Evolutionary conservation across 345 rosid species (phyloP).

Genomic region (Eutrema heterophyllum): DNA sequence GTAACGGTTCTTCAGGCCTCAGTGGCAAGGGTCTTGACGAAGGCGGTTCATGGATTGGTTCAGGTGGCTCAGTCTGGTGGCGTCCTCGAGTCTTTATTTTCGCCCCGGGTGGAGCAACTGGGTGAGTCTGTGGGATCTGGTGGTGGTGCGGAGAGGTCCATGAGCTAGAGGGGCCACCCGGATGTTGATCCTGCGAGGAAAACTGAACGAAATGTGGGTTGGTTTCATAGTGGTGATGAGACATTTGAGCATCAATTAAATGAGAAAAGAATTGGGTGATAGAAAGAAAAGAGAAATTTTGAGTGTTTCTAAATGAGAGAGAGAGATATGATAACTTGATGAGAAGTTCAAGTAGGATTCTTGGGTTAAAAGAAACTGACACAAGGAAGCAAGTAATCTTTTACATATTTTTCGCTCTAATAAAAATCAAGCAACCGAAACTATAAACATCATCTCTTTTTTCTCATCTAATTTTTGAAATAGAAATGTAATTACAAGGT

Average conservation of each 20-base stretch:
- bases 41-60: conserved; percentile 10
- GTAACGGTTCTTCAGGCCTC: conserved; percentile 27
- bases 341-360: conserved; percentile 67
- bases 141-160: conserved; percentile 15
- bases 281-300: conserved; percentile 21
- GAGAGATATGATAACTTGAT: conserved; percentile 49
- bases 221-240: conserved; percentile 39
- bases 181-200: conserved; percentile 27
- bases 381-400: conserved; percentile 62
- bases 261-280: background rate
- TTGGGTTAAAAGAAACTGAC: conserved; percentile 39
- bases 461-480: background rate
- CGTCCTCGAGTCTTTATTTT: conserved; percentile 30
- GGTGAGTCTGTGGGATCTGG: conserved; percentile 12
- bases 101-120: conserved; percentile 9
- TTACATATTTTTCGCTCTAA: background rate
- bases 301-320: conserved; percentile 21
- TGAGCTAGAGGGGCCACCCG: conserved; percentile 24
- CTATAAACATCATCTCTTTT: conserved; percentile 4
- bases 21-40: conserved; percentile 33
- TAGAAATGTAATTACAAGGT: background rate
- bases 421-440: background rate
- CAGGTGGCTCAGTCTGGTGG: conserved; percentile 20
- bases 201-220: conserved; percentile 53
- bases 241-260: conserved; percentile 29